A percentile compares a stretch with the other conserved stretches of the same genome.
These are phyloP conservation scores for Plasmodium vivax DNA, from an alignment of 169 alveolate genomes.

Conservation along the genomic window DNA sequence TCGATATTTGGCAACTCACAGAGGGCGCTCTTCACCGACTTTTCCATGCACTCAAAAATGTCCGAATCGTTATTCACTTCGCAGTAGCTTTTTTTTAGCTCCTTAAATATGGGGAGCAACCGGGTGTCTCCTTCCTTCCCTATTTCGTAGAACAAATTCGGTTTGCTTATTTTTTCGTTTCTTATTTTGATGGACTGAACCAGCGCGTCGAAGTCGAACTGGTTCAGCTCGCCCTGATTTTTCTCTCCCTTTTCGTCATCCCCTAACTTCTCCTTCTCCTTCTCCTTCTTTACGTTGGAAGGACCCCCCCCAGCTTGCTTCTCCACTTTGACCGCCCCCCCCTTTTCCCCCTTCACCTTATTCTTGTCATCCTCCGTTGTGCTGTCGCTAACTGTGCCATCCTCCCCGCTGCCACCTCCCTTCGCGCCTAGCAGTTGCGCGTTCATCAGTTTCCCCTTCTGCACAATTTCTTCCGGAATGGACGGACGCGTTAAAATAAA, in stretches of 20 bases:
- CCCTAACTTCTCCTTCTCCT: neutral
- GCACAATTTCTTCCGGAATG: slow-evolving; percentile 50
- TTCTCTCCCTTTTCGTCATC: neutral
- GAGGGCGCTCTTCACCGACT: slow-evolving; percentile 89
- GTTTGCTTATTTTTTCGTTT: slow-evolving; percentile 57
- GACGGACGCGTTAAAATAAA: slow-evolving; percentile 83
- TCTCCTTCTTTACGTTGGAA: neutral
- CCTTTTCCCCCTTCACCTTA: slow-evolving; percentile 15
- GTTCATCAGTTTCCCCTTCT: slow-evolving; percentile 38
- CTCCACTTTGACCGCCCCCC: slow-evolving; percentile 27
- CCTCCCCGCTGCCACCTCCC: neutral
- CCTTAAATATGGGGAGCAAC: slow-evolving; percentile 51
- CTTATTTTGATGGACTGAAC: slow-evolving; percentile 23
- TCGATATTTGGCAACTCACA: slow-evolving; percentile 95
- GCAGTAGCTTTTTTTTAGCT: slow-evolving; percentile 60
- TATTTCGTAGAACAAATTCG: slow-evolving; percentile 59
- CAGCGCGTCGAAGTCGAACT: slow-evolving; percentile 8
- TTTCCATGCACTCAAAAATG: slow-evolving; percentile 88
- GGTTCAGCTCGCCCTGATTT: neutral
- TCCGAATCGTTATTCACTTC: slow-evolving; percentile 48
- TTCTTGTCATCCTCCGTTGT: neutral
- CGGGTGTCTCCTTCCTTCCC: slow-evolving; percentile 73
- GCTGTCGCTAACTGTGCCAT: neutral
- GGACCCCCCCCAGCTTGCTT: slow-evolving; percentile 22
- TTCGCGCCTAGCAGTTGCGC: slow-evolving; percentile 19